phyloP scores from a whole-genome alignment of 305 asterid genomes.

The Fraxinus albicans region DNA sequence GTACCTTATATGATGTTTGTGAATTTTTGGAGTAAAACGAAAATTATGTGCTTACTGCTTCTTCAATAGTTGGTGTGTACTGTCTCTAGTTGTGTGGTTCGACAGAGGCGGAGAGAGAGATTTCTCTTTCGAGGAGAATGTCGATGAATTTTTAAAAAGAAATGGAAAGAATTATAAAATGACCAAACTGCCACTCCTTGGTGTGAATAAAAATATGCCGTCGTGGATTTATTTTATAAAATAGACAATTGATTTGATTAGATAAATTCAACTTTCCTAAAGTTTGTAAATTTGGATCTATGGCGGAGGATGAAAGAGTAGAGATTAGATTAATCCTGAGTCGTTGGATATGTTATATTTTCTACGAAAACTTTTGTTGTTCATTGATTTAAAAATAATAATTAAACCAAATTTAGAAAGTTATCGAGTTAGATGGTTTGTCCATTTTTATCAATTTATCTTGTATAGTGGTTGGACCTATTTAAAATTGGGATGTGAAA shows the following conservation, averaged over 20 bases:
- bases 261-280: neutral
- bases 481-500: neutral
- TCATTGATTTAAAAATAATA: neutral
- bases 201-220: neutral
- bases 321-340: neutral
- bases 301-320: neutral
- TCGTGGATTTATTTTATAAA: neutral
- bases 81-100: constrained; percentile 17
- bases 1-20: constrained; percentile 24
- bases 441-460: neutral
- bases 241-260: neutral
- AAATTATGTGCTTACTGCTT: constrained; percentile 20
- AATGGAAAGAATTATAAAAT: constrained; percentile 18
- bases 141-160: neutral
- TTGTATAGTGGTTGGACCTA: neutral
- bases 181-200: constrained; percentile 36
- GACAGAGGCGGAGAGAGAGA: constrained; percentile 26
- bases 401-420: neutral
- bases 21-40: neutral
- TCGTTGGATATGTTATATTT: neutral
- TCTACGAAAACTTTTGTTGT: neutral
- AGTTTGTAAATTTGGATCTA: neutral
- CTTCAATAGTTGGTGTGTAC: constrained; percentile 33
- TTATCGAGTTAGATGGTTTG: neutral
- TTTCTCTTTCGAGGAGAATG: constrained; percentile 29